These are phyloP conservation scores for Metschnikowia picachoensis DNA, from an alignment of 805 yeast genomes.

Conservation along the genomic window DNA sequence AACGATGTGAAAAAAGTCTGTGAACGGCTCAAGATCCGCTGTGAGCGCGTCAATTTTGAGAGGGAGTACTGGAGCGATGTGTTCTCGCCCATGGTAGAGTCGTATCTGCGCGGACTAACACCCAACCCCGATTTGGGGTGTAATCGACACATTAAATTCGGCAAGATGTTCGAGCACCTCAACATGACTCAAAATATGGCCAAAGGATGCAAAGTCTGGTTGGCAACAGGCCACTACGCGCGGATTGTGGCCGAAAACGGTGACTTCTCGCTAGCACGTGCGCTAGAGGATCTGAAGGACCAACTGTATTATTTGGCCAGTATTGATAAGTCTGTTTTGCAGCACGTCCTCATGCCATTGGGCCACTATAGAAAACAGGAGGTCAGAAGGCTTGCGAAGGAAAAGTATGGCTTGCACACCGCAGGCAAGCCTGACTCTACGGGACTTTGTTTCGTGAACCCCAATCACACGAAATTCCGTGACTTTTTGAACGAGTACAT, in stretches of 20 bases:
- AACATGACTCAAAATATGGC: slow-evolving; percentile 12
- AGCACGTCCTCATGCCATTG: slow-evolving; percentile 67
- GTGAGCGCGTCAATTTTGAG: slow-evolving; percentile 79
- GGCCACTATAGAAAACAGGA: slow-evolving; percentile 75
- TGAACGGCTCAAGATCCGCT: slow-evolving; percentile 55
- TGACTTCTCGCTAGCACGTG: slow-evolving; percentile 48
- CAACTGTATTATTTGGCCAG: slow-evolving; percentile 88
- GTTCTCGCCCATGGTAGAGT: slow-evolving; percentile 84
- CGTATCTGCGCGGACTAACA: slow-evolving; percentile 68
- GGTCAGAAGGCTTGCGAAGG: slow-evolving; percentile 65
- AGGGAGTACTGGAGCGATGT: slow-evolving; percentile 91
- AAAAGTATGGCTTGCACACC: slow-evolving; percentile 47
- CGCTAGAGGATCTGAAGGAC: slow-evolving; percentile 63
- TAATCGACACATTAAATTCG: slow-evolving; percentile 83
- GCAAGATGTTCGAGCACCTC: slow-evolving; percentile 61
- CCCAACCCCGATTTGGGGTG: slow-evolving; percentile 96
- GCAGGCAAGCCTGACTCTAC: slow-evolving; percentile 89
- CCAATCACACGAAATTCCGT: slow-evolving; percentile 56
- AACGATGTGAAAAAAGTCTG: slow-evolving; percentile 71
- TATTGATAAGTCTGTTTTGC: slow-evolving; percentile 44
- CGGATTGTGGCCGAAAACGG: slow-evolving; percentile 41
- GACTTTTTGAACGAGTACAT: slow-evolving; percentile 74
- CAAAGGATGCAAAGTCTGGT: slow-evolving; percentile 43
- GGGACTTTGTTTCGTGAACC: slow-evolving; percentile 88
- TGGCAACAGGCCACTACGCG: slow-evolving; percentile 86